A percentile compares a stretch with the other conserved stretches of the same genome.
Evolutionary conservation across 2,329 filamentous ascomycete species (phyloP).

Genomic region (Alternaria solani): DNA sequence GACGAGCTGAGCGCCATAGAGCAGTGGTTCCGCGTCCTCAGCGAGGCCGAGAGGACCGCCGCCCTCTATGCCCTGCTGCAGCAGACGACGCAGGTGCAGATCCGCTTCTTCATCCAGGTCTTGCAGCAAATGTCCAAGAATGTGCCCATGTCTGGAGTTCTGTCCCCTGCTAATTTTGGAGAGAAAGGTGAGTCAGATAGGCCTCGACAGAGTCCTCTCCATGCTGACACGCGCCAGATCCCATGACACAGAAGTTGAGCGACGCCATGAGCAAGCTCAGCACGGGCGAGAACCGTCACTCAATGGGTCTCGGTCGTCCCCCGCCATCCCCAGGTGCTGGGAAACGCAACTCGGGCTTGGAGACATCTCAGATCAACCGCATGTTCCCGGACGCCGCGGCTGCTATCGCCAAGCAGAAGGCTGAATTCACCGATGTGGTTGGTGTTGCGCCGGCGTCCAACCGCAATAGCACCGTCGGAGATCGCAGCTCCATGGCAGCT

Average conservation of each 20-base stretch:
- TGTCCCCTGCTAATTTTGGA: slow-evolving; percentile 90
- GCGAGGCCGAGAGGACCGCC: slow-evolving; percentile 94
- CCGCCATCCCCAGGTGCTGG: slow-evolving; percentile 72
- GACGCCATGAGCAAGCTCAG: slow-evolving; percentile 97
- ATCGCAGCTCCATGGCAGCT: slow-evolving; percentile 76
- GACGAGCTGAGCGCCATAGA: slow-evolving; percentile 98
- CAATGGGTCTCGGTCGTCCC: slow-evolving; percentile 74
- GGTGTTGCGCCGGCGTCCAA: slow-evolving; percentile 90
- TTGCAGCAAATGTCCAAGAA: slow-evolving; percentile 99
- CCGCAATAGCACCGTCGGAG: slow-evolving; percentile 85
- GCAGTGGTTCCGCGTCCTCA: slow-evolving; percentile 98
- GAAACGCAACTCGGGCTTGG: slow-evolving; percentile 94
- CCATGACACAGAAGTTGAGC: slow-evolving; percentile 94
- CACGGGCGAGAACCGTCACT: slow-evolving; percentile 86
- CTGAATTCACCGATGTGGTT: slow-evolving; percentile 94
- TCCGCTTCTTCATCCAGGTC: slow-evolving; percentile 98
- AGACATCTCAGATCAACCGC: slow-evolving; percentile 91
- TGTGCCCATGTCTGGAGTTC: slow-evolving; percentile 93
- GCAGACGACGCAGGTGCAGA: slow-evolving; percentile 98
- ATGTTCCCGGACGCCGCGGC: slow-evolving; percentile 99
- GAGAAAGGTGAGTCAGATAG: slow-evolving; percentile 76
- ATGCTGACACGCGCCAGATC: slow-evolving; percentile 67
- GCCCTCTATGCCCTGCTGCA: slow-evolving; percentile 94
- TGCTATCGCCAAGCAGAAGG: slow-evolving; percentile 98
- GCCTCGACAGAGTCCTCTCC: not conserved